phyloP scores from a whole-genome alignment of 257 asterid genomes.

The Jacaranda mimosifolia region DNA sequence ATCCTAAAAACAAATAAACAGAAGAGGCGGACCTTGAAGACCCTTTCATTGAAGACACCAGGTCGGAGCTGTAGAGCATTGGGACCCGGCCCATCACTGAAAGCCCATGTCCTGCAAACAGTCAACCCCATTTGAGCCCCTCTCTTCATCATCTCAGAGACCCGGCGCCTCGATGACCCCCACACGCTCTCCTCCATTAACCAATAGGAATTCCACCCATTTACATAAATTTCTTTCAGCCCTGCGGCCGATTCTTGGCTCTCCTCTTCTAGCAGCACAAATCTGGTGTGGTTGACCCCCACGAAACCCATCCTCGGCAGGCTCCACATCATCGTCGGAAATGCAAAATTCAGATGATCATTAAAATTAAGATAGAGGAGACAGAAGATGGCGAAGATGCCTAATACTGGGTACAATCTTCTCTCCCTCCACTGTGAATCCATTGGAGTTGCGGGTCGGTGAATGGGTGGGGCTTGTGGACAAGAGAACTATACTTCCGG shows the following conservation, averaged over 20 bases:
- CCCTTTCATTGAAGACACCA: conserved; percentile 53
- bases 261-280: conserved; percentile 37
- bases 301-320: conserved; percentile 52
- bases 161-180: conserved; percentile 49
- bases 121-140: conserved; percentile 62
- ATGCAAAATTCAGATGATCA: conserved; percentile 36
- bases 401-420: conserved; percentile 47
- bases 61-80: conserved; percentile 56
- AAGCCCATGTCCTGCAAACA: conserved; percentile 73
- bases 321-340: conserved; percentile 45
- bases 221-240: conserved; percentile 44
- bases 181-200: conserved; percentile 58
- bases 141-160: conserved; percentile 54
- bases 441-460: conserved; percentile 29
- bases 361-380: conserved; percentile 47
- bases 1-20: background rate
- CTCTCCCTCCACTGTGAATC: conserved; percentile 51
- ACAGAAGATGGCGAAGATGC: conserved; percentile 41
- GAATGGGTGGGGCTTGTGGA: background rate
- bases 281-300: conserved; percentile 63
- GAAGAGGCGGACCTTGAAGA: conserved; percentile 53
- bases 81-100: conserved; percentile 59
- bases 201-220: conserved; percentile 80
- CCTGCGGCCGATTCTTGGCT: background rate
- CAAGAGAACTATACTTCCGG: background rate